Base-by-base conservation (phyloP, 352 stramenopile genomes). In the Globisporangium heterothallicum region DNA sequence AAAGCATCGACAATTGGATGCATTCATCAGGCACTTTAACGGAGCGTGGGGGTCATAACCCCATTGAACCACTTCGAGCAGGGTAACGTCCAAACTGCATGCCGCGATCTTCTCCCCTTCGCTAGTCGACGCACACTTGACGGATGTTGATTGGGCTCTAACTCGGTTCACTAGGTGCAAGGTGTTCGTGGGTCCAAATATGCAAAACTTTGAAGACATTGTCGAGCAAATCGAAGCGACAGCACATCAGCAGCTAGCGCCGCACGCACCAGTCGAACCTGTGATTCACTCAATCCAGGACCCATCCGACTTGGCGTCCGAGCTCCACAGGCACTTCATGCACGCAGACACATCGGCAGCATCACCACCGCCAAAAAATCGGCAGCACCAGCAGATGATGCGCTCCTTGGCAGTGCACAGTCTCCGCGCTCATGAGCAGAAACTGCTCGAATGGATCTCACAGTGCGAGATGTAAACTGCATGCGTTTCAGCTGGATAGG, bases 181-280 rank as follows among this genome's bases (percentile, higher is more conserved):
- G 13, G 81, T 92, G n/a, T 35, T 86, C 0, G 64, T 72, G 22
- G 80, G 80, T 12, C 80, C 80, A 4, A 53, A 88, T 61, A 82
- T 86, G 68, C 61, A 73, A 50, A 92, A 92, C 52, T 92, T 88
- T 52, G 35, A 42, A 21, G 77, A 82, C 32, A 75, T 88, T 36
- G 45, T 87, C 22, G 41, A 62, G 24, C 52, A 70, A 19, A 51
- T 84, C 9, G 42, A 56, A 6, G 42, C 48, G 27, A 32, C 18
- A 22, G 30, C 30, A 8, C 30, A 16, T 8, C 2, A 36, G 30
- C 63, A 30, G 42, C 58, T n/a, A n/a, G n/a, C 41, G 43, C 36
- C 14, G 27, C 42, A 30, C 26, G 24, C 5, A 2, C 16, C 14
- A 22, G 45, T 3, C 27, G 32, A 19, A n/a, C 16, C 10, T 18